Base-by-base conservation (phyloP, 129 eudicot species). In the Heracleum sosnowskyi region DNA sequence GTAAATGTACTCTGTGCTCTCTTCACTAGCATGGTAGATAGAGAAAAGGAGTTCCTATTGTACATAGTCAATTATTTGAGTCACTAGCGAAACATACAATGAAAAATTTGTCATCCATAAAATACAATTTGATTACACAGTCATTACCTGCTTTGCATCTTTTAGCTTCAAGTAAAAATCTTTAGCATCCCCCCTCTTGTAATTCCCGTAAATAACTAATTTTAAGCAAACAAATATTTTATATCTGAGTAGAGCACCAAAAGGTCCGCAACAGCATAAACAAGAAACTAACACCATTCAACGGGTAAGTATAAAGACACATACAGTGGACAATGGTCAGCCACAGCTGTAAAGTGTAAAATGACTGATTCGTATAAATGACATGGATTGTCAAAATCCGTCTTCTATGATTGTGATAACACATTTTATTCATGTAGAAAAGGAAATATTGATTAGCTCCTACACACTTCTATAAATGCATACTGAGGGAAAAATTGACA, bases 131-230 rank as follows among this genome's bases (percentile, higher is more conserved):
- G 15, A 34, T 18, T 35, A 74, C 66, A 34, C n/a, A 57, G 76
- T 36, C 31, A 57, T 69, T 80, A 89, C 99, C 97, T 95, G 96
- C 87, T 96, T 96, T 75, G 97, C 85, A 70, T 87, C 86, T 70
- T 84, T 90, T 79, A 96, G 79, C 75, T 83, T 88, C 69, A 78
- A 73, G 72, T 86, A 81, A 81, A 90, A 96, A 73, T 92, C 99
- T 80, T 80, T 81, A 63, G 47, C 74, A 85, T 89, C 97, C 47
- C 99, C n/a, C 99, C 88, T 87, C 99, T 75, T 88, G 87, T 69
- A 96, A 87, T 77, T 95, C 97, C 88, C 96, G 86, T 69, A 96
- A 85, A 84, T 97, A 96, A 85, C 99, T 96, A 82, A 22, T 80
- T 46, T 55, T 66, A 76, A 86, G 44, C 69, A 85, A 41, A 66